These are phyloP conservation scores for Carex cristatella DNA, from an alignment of 176 grass and related monocot genomes.

Conservation along the genomic window DNA sequence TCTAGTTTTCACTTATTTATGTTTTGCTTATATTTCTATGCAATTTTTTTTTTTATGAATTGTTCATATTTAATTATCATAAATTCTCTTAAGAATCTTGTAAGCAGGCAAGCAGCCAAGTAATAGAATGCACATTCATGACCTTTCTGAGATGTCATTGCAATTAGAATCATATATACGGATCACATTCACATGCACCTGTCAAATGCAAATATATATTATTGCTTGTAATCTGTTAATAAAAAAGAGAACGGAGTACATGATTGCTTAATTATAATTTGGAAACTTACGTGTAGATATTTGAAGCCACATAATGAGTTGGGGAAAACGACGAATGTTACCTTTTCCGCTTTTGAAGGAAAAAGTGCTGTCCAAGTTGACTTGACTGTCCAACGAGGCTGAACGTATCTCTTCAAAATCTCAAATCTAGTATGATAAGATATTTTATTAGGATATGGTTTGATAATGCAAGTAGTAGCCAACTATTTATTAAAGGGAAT, in stretches of 20 bases:
- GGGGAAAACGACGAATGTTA: constrained; percentile 18
- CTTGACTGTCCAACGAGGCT: not conserved
- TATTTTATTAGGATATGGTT: not conserved
- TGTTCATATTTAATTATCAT: no score
- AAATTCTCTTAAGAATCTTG: no score
- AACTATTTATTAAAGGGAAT: not conserved
- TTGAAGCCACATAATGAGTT: not conserved
- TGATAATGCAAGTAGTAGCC: not conserved
- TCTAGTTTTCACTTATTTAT: no score
- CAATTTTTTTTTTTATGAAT: no score
- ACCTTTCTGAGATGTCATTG: no score
- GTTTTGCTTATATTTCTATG: no score
- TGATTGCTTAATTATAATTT: not conserved
- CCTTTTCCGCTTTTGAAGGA: constrained; percentile 13
- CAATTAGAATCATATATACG: not conserved
- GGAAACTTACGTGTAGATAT: not conserved
- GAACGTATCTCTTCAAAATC: constrained; percentile 4
- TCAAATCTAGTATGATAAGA: constrained; percentile 7
- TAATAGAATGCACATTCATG: no score
- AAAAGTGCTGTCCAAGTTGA: not conserved
- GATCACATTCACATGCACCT: not conserved
- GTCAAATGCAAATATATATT: not conserved
- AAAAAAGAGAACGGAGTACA: not conserved
- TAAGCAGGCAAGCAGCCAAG: no score
- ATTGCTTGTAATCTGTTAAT: not conserved